Percentiles rank a stretch among this genome's conserved stretches.
phyloP scores from a whole-genome alignment of 331 rosid species.

The Malus hybrid region DNA sequence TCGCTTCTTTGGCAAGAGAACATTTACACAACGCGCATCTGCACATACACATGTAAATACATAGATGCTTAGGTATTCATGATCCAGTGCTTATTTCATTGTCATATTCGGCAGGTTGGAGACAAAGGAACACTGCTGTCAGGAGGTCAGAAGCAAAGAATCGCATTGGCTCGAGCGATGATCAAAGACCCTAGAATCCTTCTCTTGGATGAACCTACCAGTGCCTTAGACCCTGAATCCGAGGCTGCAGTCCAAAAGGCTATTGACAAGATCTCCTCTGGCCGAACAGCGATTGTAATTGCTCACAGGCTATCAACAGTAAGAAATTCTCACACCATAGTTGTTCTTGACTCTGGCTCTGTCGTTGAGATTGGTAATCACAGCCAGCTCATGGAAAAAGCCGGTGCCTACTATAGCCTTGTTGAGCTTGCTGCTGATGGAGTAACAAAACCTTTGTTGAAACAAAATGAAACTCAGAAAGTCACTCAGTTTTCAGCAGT shows the following conservation, averaged over 20 bases:
- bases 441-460: conserved; percentile 25
- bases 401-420: conserved; percentile 63
- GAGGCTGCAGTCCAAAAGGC: conserved; percentile 70
- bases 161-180: conserved; percentile 87
- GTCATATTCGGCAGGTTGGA: conserved; percentile 52
- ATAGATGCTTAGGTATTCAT: background rate
- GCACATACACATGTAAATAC: background rate
- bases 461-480: conserved; percentile 16
- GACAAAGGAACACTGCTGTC: conserved; percentile 75
- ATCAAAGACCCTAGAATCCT: conserved; percentile 72
- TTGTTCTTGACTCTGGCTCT: conserved; percentile 66
- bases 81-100: background rate
- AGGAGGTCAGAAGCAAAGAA: conserved; percentile 89
- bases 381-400: conserved; percentile 57
- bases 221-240: conserved; percentile 81
- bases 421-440: conserved; percentile 66
- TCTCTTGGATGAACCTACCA: conserved; percentile 88
- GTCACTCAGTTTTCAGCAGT: conserved; percentile 18
- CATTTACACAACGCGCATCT: background rate
- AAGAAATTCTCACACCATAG: conserved; percentile 56
- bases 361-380: conserved; percentile 70
- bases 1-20: background rate
- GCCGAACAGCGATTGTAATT: conserved; percentile 72
- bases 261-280: conserved; percentile 66
- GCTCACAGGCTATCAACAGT: conserved; percentile 87